Evolutionary conservation across 352 stramenopile genomes (phyloP), one percentile per base, ranked within the genome.

Genomic region (Paralagenidium karlingii): DNA sequence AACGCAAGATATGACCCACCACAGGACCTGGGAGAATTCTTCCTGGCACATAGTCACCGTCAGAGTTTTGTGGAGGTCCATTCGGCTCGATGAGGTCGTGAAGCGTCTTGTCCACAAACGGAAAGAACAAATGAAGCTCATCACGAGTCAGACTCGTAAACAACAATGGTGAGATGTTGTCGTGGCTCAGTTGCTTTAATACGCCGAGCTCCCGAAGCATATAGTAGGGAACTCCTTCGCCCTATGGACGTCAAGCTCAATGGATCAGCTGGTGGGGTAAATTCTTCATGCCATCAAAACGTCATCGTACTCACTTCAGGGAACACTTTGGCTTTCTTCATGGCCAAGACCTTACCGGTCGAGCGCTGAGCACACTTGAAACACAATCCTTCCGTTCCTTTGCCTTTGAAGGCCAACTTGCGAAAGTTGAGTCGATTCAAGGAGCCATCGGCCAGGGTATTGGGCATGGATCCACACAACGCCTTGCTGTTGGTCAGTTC

Each of bases 221-320:
- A 48, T 95, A 95, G 43, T 95, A 95, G 13, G 83, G 83, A 13
- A 95, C 78, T 24, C 82, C 83, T 64, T 95, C 82, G 26, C 82
- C 82, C 63, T 89, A 28, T 45, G 13, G 5, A 22, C 47, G 15
- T 40, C 20, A 37, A 4, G 32, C 29, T 22, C 43, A 16, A 11
- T 33, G 33, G 13, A 10, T 29, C n/a, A n/a, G n/a, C n/a, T n/a
- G n/a, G n/a, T n/a, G n/a, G 8, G 36, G 43, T 18, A 20, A 3
- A 2, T 12, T 39, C 38, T n/a, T 7, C 18, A 29, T n/a, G n/a
- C n/a, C n/a, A n/a, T n/a, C n/a, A n/a, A n/a, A n/a, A n/a, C n/a
- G n/a, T n/a, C n/a, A 38, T 16, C 2, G 16, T n/a, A 25, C 47
- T 24, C 60, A 86, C 71, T 63, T 83, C 87, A 11, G 81, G 81